Base-by-base conservation (phyloP, 352 stramenopile species). In the Elongisporangium undulatum region DNA sequence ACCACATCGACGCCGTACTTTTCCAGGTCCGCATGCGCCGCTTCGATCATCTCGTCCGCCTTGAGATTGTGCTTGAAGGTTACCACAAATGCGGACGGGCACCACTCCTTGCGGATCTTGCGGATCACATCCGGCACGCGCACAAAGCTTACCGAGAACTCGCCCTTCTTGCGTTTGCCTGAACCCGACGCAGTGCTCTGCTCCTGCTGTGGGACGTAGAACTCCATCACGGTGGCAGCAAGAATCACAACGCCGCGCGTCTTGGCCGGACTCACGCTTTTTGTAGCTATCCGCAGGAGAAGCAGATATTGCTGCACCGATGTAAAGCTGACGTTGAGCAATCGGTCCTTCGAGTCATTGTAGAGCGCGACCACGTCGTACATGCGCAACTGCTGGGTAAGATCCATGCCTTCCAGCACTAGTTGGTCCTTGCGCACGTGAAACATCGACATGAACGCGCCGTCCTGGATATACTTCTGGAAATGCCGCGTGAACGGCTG, bases 401-500 rank as follows among this genome's bases (percentile, higher is more conserved):
- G 61, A 50, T 89, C 77, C 17, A 92, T 63, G n/a, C 80, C 81
- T 48, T 88, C 80, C 55, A 92, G 61, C 58, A 83, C 75, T 23
- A 90, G 64, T 10, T 81, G 70, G 6, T 86, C 70, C 50, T 87
- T 68, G 23, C 77, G 67, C 60, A 89, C 56, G 39, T 75, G 69
- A 48, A 92, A 83, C 83, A 94, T 92, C 56, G 82, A 71, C 75
- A 94, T 88, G 60, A 94, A 92, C 48, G 78, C 80, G 53, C 82
- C 85, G 34, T 88, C 88, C 55, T 85, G 70, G 23, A 94, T 89
- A 64, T 86, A 92, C 68, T 83, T 83, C 51, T 90, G 77, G 59
- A 95, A 93, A 55, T 95, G 83, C 34, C 85, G 83, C 59, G 84
- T 90, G 53, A 95, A 95, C 13, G 85, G 85, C 60, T 82, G 75